A percentile compares a stretch with the other conserved stretches of the same genome.
Conservation (phyloP, 768 basidiomycete genomes). For the Lentinus tigrinus region DNA sequence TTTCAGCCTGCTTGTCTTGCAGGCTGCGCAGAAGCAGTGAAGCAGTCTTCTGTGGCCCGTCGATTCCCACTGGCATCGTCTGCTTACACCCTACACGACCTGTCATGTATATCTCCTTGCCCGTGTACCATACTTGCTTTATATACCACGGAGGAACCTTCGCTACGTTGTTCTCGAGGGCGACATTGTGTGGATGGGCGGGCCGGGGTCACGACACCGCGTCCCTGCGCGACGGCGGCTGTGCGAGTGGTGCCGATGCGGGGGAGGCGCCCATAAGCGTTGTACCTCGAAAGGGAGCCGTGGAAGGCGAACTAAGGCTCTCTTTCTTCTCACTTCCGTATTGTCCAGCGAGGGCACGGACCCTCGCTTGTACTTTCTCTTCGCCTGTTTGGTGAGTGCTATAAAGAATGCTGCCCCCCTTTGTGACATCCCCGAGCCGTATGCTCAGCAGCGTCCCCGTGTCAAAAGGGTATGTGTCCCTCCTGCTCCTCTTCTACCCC, state of each 20-base stretch:
- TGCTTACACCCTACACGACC: no score
- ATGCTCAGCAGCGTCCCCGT: conserved; percentile 2
- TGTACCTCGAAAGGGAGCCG: neutral
- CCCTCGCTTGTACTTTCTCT: neutral
- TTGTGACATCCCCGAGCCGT: conserved; percentile 9
- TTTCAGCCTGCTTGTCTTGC: conserved; percentile 55
- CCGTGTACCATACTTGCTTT: neutral
- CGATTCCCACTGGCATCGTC: no score
- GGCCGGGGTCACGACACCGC: conserved; percentile 9
- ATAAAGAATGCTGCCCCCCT: conserved; percentile 1
- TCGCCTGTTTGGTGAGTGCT: conserved; percentile 6
- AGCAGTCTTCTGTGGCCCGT: neutral
- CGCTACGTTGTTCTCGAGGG: neutral
- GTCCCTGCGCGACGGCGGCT: neutral
- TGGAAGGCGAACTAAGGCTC: neutral
- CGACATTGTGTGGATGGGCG: neutral
- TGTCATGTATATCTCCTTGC: neutral
- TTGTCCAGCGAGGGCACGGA: neutral
- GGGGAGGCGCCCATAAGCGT: conserved; percentile 3
- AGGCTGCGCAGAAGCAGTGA: conserved; percentile 34
- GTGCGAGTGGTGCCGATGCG: neutral
- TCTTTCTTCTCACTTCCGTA: neutral
- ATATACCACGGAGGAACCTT: neutral
- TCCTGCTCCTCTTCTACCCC: neutral
- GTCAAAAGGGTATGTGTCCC: conserved; percentile 15